phyloP scores from a whole-genome alignment of 305 asterid genomes.

The Rubia tinctorum region DNA sequence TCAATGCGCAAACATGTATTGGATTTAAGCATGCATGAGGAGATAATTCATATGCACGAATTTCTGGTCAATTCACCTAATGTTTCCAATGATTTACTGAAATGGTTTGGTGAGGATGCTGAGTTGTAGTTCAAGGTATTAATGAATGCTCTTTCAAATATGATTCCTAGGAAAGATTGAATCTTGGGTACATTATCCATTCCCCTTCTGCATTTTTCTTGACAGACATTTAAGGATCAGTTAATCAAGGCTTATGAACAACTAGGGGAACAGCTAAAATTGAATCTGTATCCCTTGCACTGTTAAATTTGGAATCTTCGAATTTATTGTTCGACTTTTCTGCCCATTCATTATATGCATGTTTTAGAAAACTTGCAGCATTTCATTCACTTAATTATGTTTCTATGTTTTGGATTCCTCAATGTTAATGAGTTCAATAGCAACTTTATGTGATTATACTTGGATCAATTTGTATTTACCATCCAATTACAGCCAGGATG shows the following conservation, averaged over 20 bases:
- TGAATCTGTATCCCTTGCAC: background rate
- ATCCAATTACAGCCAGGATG: background rate
- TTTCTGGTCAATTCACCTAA: background rate
- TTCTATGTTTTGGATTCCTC: background rate
- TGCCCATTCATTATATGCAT: background rate
- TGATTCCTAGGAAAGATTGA: background rate
- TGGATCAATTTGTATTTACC: background rate
- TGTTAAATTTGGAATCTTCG: background rate
- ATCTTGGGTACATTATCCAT: background rate
- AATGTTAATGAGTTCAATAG: no score
- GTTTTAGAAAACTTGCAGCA: background rate
- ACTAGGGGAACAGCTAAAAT: background rate
- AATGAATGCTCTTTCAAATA: background rate
- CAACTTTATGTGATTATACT: no score
- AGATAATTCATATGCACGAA: background rate
- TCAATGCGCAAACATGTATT: background rate
- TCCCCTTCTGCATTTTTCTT: background rate
- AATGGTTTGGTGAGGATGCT: background rate
- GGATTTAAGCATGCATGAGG: slow-evolving; percentile 7
- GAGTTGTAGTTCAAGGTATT: background rate
- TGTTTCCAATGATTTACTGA: background rate
- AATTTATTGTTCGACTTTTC: background rate
- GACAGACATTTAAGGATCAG: background rate
- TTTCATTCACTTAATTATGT: background rate
- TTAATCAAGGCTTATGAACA: background rate